These are phyloP conservation scores for Fusarium lyarnte DNA, from an alignment of 2,329 filamentous ascomycete species.

Conservation along the genomic window DNA sequence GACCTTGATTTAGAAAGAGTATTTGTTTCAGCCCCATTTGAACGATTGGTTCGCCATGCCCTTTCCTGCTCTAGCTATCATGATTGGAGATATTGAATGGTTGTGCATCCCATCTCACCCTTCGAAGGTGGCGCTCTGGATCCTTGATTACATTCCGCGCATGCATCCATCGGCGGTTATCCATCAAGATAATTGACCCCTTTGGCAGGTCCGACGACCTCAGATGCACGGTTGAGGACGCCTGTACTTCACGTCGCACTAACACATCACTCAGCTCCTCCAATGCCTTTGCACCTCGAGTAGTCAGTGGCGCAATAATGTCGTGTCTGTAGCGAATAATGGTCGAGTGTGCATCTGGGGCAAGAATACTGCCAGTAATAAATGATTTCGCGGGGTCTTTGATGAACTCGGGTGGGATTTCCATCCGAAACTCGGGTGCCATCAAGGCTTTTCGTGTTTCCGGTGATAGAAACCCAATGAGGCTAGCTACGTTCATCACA, in stretches of 20 bases:
- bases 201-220: conserved; percentile 41
- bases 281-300: conserved; percentile 36
- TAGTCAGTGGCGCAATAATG: conserved; percentile 44
- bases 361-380: conserved; percentile 41
- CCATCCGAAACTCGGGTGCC: conserved; percentile 46
- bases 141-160: conserved; percentile 47
- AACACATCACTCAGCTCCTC: conserved; percentile 39
- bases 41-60: rapidly evolving
- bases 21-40: rapidly evolving
- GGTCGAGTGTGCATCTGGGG: background rate
- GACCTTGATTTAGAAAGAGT: rapidly evolving
- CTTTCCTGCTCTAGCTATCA: rapidly evolving
- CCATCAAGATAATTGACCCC: conserved; percentile 45
- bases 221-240: conserved; percentile 39
- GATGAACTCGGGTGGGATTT: conserved; percentile 49
- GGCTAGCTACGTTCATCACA: conserved; percentile 47
- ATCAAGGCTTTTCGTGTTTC: conserved; percentile 35
- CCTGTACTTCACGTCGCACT: conserved; percentile 11
- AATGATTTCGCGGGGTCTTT: conserved; percentile 32
- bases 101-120: conserved; percentile 48
- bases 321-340: conserved; percentile 48
- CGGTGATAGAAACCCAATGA: conserved; percentile 41
- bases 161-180: conserved; percentile 51
- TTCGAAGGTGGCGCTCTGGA: conserved; percentile 47
- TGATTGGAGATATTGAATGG: conserved; percentile 26